Percentiles rank a stretch among this genome's conserved stretches.
These are phyloP conservation scores for Powellomyces hirtus DNA, from an alignment of 192 early-diverging fungal species.

Conservation along the genomic window DNA sequence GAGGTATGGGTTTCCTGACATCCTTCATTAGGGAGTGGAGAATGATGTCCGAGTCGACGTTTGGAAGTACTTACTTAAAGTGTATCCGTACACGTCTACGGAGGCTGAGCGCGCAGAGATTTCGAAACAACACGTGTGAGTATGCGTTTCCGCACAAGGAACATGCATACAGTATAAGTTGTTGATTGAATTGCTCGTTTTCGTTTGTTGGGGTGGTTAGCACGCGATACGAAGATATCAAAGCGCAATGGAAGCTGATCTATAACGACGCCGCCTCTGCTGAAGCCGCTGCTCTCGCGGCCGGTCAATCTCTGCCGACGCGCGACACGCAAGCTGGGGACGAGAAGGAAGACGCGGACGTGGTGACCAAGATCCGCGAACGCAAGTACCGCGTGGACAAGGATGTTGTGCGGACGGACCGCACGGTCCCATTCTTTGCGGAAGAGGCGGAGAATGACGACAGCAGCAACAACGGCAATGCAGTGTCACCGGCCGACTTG, in stretches of 20 bases:
- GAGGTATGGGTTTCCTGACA: neutral
- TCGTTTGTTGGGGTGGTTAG: neutral
- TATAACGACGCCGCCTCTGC: constrained; percentile 32
- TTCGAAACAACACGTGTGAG: constrained; percentile 47
- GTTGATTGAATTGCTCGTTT: neutral
- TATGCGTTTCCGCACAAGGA: neutral
- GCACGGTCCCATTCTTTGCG: constrained; percentile 76
- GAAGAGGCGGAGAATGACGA: constrained; percentile 10
- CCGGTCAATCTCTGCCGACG: neutral
- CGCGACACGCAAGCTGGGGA: constrained; percentile 41
- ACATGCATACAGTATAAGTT: neutral
- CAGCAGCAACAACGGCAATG: constrained; percentile 39
- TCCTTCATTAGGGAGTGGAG: constrained; percentile 62
- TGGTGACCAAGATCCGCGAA: constrained; percentile 49
- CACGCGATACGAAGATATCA: constrained; percentile 38
- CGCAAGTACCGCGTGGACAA: constrained; percentile 74
- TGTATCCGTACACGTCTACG: constrained; percentile 83
- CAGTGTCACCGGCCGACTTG: constrained; percentile 47
- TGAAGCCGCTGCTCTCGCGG: constrained; percentile 2
- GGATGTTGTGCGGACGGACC: constrained; percentile 95
- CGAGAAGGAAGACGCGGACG: constrained; percentile 51
- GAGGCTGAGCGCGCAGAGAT: constrained; percentile 67
- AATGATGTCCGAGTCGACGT: constrained; percentile 75
- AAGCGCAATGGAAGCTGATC: constrained; percentile 45
- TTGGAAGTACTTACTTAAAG: constrained; percentile 84